Evolutionary conservation across 768 basidiomycete species (phyloP), one percentile per base, ranked within the genome.

Genomic region (Candolleomyces eurysporus): DNA sequence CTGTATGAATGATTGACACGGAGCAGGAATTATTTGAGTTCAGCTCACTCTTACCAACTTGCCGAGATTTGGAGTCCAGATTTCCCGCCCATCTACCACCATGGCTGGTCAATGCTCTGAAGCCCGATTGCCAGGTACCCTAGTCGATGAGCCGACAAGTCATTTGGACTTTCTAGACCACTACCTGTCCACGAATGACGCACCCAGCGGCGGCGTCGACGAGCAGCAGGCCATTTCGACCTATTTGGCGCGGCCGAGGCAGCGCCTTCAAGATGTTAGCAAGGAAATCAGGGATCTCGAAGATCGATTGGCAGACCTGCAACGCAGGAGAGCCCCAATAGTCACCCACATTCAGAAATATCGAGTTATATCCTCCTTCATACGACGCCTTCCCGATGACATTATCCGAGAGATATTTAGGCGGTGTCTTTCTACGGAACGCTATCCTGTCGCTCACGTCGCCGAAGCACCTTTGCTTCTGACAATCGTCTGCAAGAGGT

Each of bases 331-430:
- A 7, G 49, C 2, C 6, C 13, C 49, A 21, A 1, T 50, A 8
- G 14, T 14, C 21, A 14, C 21, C 7, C 21, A 21, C 10, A 13
- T 50, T 7, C 19, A 26, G 21, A 50, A 49, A 22, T 49, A 49
- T 21, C 13, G 26, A 11, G 48, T 17, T 10, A 50, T 50, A 21
- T 50, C 10, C 16, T 64, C 62, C 3, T 62, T 58, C 19, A 57
- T 63, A 22, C 65, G 67, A 48, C 65, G 61, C 40, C 61, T 68
- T 31, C 63, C 68, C 3, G 59, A 60, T n/a, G 63, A 68, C 26
- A 59, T 67, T 22, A 45, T 68, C 11, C 59, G 62, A 30, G 63
- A 65, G 32, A 65, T 68, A 7, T 67, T 68, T 19, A 30, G 63
- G 39, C 31, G 57, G 21, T 68, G 66, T 48, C 58, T 68, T 5